These are phyloP conservation scores for Lippia alba DNA, from an alignment of 305 asterid genomes.

Conservation along the genomic window DNA sequence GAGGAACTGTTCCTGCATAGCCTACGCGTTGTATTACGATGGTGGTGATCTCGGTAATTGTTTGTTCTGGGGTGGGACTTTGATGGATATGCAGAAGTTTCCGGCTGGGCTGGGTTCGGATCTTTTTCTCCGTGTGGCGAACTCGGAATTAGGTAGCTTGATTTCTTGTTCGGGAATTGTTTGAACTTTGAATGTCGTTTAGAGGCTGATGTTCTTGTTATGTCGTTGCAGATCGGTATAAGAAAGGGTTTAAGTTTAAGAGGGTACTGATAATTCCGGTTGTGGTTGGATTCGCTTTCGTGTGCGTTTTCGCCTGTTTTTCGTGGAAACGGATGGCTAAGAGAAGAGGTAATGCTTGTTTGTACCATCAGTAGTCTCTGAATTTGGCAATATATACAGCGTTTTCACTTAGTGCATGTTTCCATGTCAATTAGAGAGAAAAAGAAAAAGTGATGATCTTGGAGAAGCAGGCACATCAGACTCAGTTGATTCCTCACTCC, in stretches of 20 bases:
- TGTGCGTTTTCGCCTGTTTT: conserved; percentile 3
- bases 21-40: conserved; percentile 33
- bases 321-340: conserved; percentile 27
- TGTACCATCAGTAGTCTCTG: neutral
- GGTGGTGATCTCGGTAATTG: conserved; percentile 38
- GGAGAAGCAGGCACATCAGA: no score
- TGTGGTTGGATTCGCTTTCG: neutral
- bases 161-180: neutral
- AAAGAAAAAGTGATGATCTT: conserved; percentile 20
- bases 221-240: conserved; percentile 5
- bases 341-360: neutral
- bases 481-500: no score
- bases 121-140: conserved; percentile 20
- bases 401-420: neutral
- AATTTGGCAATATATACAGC: neutral
- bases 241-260: conserved; percentile 16
- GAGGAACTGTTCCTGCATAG: conserved; percentile 53
- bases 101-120: conserved; percentile 36
- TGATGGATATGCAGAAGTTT: conserved; percentile 44
- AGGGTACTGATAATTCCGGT: neutral
- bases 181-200: no score
- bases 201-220: no score
- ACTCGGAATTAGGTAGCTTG: conserved; percentile 18
- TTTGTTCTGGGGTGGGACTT: conserved; percentile 44
- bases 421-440: neutral